phyloP scores from a whole-genome alignment of 805 yeast genomes.

The Yarrowia keelungensis region DNA sequence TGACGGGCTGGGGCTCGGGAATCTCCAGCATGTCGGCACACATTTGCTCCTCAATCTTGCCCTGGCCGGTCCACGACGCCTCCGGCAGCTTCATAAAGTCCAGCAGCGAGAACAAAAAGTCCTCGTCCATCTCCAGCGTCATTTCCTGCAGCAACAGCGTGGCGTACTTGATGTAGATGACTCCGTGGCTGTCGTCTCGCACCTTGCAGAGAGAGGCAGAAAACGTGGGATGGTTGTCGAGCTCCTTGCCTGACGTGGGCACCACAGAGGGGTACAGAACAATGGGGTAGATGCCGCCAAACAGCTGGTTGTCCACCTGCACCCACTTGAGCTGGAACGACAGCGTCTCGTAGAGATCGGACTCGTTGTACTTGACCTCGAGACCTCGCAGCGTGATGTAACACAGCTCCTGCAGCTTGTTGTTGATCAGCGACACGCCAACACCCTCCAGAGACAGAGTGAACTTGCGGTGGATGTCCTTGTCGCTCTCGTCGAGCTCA shows the following conservation, averaged over 20 bases:
- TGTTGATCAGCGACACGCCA: constrained; percentile 83
- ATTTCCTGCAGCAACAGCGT: constrained; percentile 88
- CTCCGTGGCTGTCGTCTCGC: constrained; percentile 90
- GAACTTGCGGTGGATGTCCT: constrained; percentile 60
- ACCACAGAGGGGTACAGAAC: constrained; percentile 87
- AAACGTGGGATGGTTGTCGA: constrained; percentile 88
- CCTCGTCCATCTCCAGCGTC: constrained; percentile 93
- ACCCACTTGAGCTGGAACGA: constrained; percentile 90
- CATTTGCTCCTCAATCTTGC: constrained; percentile 55
- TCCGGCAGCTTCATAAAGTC: constrained; percentile 85
- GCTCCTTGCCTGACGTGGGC: constrained; percentile 81
- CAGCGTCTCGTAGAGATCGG: constrained; percentile 81
- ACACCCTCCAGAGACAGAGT: constrained; percentile 74
- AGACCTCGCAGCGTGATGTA: constrained; percentile 84
- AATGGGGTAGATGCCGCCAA: constrained; percentile 88
- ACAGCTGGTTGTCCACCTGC: constrained; percentile 90
- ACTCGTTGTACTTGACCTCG: constrained; percentile 79
- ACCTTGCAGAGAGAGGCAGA: constrained; percentile 84
- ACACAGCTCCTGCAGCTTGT: constrained; percentile 75
- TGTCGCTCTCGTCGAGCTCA: constrained; percentile 56
- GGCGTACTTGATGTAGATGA: constrained; percentile 87
- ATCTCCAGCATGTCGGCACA: constrained; percentile 69
- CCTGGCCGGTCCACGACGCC: constrained; percentile 68
- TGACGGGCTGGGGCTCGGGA: constrained; percentile 69
- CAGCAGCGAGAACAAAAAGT: constrained; percentile 78